A percentile compares a stretch with the other conserved stretches of the same genome.
These are phyloP conservation scores for Hibiscus trionum DNA, from an alignment of 345 rosid species.

Conservation along the genomic window DNA sequence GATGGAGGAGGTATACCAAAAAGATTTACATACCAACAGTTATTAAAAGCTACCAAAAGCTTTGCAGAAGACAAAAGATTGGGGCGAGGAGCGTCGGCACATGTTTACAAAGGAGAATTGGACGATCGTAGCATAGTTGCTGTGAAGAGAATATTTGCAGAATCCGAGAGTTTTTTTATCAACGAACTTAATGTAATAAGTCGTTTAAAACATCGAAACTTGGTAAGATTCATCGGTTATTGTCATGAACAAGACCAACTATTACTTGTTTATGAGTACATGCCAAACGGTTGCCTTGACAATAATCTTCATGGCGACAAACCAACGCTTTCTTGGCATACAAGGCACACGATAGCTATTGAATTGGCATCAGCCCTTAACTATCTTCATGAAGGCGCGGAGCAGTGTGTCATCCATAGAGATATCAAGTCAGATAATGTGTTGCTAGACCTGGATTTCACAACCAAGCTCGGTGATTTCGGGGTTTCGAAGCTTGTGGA, in stretches of 20 bases:
- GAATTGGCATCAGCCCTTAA: not conserved
- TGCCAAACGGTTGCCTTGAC: constrained; percentile 7
- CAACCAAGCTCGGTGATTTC: not conserved
- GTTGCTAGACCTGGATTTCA: not conserved
- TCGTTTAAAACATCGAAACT: constrained; percentile 1
- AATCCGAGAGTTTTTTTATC: not conserved
- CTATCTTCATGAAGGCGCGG: constrained; percentile 1
- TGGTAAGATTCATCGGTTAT: not conserved
- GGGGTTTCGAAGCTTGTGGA: not conserved
- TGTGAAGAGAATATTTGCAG: not conserved
- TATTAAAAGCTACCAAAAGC: not conserved
- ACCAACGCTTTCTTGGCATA: not conserved
- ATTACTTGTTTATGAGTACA: constrained; percentile 16
- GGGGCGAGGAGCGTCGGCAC: not conserved
- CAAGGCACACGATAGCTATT: not conserved
- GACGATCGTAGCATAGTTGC: not conserved
- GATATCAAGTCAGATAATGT: constrained; percentile 1
- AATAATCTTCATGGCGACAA: not conserved
- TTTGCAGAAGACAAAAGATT: not conserved
- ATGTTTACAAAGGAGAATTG: not conserved
- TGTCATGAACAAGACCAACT: not conserved
- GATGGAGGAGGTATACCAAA: not conserved
- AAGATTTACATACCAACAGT: not conserved
- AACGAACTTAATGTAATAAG: constrained; percentile 3
- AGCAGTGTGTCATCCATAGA: not conserved